Percentiles rank a stretch among this genome's conserved stretches.
phyloP scores from a whole-genome alignment of 23 red algal genomes.

The Gracilaria gracilis region DNA sequence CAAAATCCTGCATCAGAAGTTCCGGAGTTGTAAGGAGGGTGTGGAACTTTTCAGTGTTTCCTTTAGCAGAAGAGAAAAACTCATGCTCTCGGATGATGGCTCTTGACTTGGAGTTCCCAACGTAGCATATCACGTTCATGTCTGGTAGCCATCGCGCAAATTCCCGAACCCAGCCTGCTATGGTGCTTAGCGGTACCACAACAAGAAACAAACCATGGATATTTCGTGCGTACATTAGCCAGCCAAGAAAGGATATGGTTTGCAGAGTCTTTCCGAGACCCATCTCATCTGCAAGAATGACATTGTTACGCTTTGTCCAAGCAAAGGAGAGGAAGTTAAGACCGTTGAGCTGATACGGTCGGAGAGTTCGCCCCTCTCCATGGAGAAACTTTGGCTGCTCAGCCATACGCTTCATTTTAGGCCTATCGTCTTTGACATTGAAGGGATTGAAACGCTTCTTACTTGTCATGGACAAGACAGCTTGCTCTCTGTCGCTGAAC shows the following conservation, averaged over 20 bases:
- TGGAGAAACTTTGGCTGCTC: slow-evolving; percentile 82
- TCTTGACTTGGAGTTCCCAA: slow-evolving; percentile 78
- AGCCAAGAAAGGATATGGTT: slow-evolving; percentile 90
- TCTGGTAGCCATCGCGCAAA: slow-evolving; percentile 92
- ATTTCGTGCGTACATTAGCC: slow-evolving; percentile 81
- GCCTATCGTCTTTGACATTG: slow-evolving; percentile 69
- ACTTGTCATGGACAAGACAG: slow-evolving; percentile 35
- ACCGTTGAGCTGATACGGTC: slow-evolving; percentile 92
- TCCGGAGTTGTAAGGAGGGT: slow-evolving; percentile 85
- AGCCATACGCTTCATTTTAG: slow-evolving; percentile 74
- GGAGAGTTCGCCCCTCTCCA: slow-evolving; percentile 86
- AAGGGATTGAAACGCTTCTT: slow-evolving; percentile 88
- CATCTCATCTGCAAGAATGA: slow-evolving; percentile 98
- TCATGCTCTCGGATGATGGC: slow-evolving; percentile 79
- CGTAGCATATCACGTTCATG: slow-evolving; percentile 94
- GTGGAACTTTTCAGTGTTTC: slow-evolving; percentile 75
- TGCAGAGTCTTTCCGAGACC: slow-evolving; percentile 94
- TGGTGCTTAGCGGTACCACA: slow-evolving; percentile 88
- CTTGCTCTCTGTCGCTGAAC: slow-evolving; percentile 83
- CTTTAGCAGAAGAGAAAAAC: slow-evolving; percentile 68
- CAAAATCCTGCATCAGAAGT: slow-evolving; percentile 84
- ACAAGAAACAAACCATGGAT: slow-evolving; percentile 87
- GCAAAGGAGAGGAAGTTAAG: slow-evolving; percentile 88
- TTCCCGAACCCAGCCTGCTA: slow-evolving; percentile 90
- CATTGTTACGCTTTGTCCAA: slow-evolving; percentile 87